Evolutionary conservation across 306 rosid genomes (phyloP).

Genomic region (Quercus mongolica): DNA sequence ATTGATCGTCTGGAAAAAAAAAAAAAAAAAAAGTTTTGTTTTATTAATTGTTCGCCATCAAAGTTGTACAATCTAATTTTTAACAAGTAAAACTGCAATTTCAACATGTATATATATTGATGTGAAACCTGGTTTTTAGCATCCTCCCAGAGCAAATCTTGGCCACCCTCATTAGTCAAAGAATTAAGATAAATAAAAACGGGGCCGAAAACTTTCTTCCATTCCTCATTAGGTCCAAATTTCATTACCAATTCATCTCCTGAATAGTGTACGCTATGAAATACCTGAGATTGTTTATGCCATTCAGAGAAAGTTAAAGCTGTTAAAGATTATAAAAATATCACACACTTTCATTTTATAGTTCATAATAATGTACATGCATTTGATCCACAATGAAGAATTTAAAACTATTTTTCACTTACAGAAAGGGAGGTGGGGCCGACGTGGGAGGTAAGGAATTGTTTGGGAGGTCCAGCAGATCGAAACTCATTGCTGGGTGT

Average conservation of each 20-base stretch:
- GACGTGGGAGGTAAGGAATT: slow-evolving; percentile 75
- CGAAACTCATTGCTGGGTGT: slow-evolving; percentile 71
- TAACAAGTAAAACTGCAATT: neutral
- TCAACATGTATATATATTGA: neutral
- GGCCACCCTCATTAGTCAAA: slow-evolving; percentile 30
- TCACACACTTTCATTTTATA: neutral
- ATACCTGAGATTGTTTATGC: slow-evolving; percentile 43
- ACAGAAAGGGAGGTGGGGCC: slow-evolving; percentile 85
- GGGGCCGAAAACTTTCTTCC: slow-evolving; percentile 95
- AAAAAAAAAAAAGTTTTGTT: neutral
- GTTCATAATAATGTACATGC: neutral
- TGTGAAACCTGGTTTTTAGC: slow-evolving; percentile 68
- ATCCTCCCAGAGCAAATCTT: slow-evolving; percentile 61
- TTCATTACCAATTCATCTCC: slow-evolving; percentile 73
- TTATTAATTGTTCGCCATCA: neutral
- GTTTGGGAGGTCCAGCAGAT: slow-evolving; percentile 89
- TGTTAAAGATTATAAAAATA: neutral
- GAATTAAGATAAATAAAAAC: slow-evolving; percentile 71
- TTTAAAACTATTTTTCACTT: slow-evolving; percentile 2
- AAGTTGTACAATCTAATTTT: neutral
- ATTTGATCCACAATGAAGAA: neutral
- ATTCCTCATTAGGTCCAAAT: slow-evolving; percentile 59
- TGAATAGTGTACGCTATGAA: slow-evolving; percentile 83
- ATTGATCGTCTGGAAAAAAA: slow-evolving; percentile 46
- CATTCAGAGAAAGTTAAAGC: neutral